Base-by-base conservation (phyloP, 169 alveolate genomes). In the Eimeria acervulina region DNA sequence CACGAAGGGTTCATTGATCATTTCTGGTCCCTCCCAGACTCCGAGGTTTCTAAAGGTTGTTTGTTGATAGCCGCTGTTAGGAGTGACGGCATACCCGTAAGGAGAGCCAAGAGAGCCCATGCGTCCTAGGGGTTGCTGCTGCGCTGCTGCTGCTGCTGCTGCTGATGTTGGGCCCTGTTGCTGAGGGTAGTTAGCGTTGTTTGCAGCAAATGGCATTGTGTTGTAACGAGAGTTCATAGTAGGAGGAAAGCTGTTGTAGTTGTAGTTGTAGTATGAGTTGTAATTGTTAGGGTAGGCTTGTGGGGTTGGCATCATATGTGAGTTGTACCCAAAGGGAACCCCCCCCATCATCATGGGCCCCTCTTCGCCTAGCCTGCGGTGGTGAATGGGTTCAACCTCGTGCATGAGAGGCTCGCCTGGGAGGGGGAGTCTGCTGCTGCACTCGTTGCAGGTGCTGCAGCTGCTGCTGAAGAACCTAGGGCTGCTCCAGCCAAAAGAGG, bases 381-480 rank as follows among this genome's bases (percentile, higher is more conserved):
- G 66, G 28, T 23, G 21, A 10, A 19, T 26, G n/a, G n/a, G n/a
- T 40, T 26, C 61, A 28, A 12, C n/a, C 36, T 38, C 88, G 8
- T 23, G 63, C 6, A 26, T 7, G n/a, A 59, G n/a, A 63, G 88
- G 88, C 63, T 23, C 36, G 88, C 61, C 28, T 5, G 55, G 38
- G 61, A 63, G 88, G 61, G 44, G 51, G 85, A 47, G 85, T 19
- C 10, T 23, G 52, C 85, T 1, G 85, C 85, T n/a, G n/a, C 63
- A 15, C 63, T 31, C 28, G 44, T 21, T 13, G 47, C 81, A 70
- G 44, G 10, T 13, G 81, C 12, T 31, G 47, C 81, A 70, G 44
- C 23, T 31, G 81, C 17, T 31, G 81, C 81, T 70, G 44, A 36
- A 70, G 81, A 15, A 36, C 6, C 44, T 12, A 19, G 81, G 21